phyloP scores from a whole-genome alignment of 208 protist genomes.

The Vickermania spadyakhi region DNA sequence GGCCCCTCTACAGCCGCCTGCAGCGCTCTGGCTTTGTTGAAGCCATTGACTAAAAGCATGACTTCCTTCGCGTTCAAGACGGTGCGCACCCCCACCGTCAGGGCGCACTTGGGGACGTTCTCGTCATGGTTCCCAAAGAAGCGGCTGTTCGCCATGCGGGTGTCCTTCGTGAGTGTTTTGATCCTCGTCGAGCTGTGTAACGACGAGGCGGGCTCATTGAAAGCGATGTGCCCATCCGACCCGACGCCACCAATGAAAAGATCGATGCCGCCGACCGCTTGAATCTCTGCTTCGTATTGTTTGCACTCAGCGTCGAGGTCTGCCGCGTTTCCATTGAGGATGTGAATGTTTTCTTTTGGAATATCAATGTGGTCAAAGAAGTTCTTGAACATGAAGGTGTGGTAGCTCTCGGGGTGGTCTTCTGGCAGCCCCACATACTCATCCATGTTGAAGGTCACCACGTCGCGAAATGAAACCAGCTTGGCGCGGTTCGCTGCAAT shows the following conservation, averaged over 20 bases:
- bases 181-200: slow-evolving; percentile 79
- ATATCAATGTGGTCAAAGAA: slow-evolving; percentile 95
- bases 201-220: slow-evolving; percentile 95
- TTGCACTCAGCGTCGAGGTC: slow-evolving; percentile 86
- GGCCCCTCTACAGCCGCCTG: slow-evolving; percentile 86
- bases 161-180: slow-evolving; percentile 93
- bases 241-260: slow-evolving; percentile 94
- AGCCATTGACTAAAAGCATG: slow-evolving; percentile 89
- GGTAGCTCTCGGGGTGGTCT: slow-evolving; percentile 92
- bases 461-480: slow-evolving; percentile 86
- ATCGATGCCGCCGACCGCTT: slow-evolving; percentile 81
- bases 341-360: slow-evolving; percentile 79
- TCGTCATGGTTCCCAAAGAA: slow-evolving; percentile 90
- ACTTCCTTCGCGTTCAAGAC: slow-evolving; percentile 84
- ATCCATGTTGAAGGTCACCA: slow-evolving; percentile 96
- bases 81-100: slow-evolving; percentile 94
- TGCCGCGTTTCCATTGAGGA: slow-evolving; percentile 89
- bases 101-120: slow-evolving; percentile 89
- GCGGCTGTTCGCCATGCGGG: slow-evolving; percentile 88
- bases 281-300: slow-evolving; percentile 92
- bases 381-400: slow-evolving; percentile 94
- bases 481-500: slow-evolving; percentile 78
- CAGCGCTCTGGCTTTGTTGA: slow-evolving; percentile 83
- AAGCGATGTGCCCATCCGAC: slow-evolving; percentile 92
- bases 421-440: slow-evolving; percentile 89